Evolutionary conservation across 2,329 filamentous ascomycete genomes (phyloP).

Genomic region (Xylariaceae sp.): DNA sequence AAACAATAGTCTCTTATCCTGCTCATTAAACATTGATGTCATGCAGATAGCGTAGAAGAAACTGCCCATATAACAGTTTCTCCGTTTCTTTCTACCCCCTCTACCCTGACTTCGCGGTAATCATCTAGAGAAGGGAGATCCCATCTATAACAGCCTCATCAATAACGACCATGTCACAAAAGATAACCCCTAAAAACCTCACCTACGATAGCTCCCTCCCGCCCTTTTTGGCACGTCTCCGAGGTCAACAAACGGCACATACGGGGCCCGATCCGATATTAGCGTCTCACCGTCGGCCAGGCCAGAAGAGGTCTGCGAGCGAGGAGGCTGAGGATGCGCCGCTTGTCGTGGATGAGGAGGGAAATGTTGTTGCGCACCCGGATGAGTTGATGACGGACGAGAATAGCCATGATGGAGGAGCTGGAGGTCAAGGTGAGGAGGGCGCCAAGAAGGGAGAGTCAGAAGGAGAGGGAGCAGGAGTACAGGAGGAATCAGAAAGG

Average conservation of each 20-base stretch:
- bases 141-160: background rate
- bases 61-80: background rate
- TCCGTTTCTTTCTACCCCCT: constrained; percentile 4
- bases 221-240: constrained; percentile 56
- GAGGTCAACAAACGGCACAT: constrained; percentile 40
- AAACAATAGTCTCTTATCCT: no score
- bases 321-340: constrained; percentile 75
- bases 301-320: constrained; percentile 52
- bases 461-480: constrained; percentile 4
- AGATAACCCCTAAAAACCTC: constrained; percentile 68
- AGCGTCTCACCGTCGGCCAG: constrained; percentile 45
- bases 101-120: no score
- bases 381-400: constrained; percentile 25
- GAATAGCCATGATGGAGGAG: constrained; percentile 12
- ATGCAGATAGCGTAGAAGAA: no score
- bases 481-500: no score
- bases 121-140: no score
- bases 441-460: background rate
- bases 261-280: constrained; percentile 51
- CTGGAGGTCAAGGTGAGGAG: constrained; percentile 6
- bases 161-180: constrained; percentile 43
- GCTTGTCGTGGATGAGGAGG: constrained; percentile 68
- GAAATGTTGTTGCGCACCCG: constrained; percentile 54
- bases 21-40: no score
- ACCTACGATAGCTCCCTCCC: constrained; percentile 59